Conservation (phyloP, 78 protist genomes). For the Dictyostelium brefeldianum region DNA sequence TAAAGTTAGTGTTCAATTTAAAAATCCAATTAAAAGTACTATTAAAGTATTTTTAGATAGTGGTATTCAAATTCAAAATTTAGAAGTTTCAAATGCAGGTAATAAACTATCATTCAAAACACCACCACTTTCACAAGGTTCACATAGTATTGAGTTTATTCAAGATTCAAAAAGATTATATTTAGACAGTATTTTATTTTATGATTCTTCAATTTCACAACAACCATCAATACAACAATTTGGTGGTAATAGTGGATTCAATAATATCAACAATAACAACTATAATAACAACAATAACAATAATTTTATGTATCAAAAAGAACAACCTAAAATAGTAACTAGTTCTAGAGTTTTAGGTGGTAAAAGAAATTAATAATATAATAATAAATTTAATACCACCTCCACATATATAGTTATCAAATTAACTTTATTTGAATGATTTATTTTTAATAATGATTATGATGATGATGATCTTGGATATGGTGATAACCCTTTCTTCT, state of each 20-base stretch:
- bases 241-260: background rate
- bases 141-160: conserved; percentile 8
- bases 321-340: conserved; percentile 9
- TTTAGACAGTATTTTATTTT: conserved; percentile 38
- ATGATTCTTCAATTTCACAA: conserved; percentile 1
- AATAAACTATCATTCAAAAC: conserved; percentile 32
- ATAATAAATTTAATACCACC: background rate
- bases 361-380: conserved; percentile 1
- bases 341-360: conserved; percentile 46
- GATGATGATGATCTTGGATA: no score
- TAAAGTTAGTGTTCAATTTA: conserved; percentile 29
- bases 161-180: conserved; percentile 9
- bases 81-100: conserved; percentile 8
- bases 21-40: conserved; percentile 19
- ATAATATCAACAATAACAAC: background rate
- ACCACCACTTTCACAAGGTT: conserved; percentile 54
- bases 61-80: background rate
- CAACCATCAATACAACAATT: background rate
- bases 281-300: background rate
- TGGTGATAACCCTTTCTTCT: no score
- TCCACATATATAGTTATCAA: no score
- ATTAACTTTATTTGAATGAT: no score
- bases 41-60: background rate
- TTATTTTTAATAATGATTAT: no score
- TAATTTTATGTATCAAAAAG: background rate